Base-by-base conservation (phyloP, 2,329 filamentous ascomycete genomes). In the Plectosphaerella sp. region DNA sequence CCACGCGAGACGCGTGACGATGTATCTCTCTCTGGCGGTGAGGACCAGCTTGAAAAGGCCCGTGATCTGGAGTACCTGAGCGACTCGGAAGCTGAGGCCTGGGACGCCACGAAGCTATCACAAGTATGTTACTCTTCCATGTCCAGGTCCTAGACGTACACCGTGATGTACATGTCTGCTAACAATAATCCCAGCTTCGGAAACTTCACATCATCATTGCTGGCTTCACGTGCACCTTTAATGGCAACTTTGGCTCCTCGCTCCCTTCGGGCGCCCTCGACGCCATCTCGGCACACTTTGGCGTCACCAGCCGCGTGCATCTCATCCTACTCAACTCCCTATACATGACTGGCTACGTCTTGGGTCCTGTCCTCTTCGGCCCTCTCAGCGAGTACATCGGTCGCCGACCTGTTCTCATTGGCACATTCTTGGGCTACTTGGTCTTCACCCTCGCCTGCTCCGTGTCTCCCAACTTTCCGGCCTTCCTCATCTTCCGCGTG, bases 401-500 rank as follows among this genome's bases (percentile, higher is more conserved):
- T 7, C 62, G 67, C 2, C 62, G 65, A 0, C 65, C 66, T 9
- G 65, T 69, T 24, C 56, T 70, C 33, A 58, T 65, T 47, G 61
- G 62, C 12, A 68, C 67, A 5, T 69, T 67, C 39, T 33, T 66
- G 24, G 66, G 66, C 35, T 69, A 68, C 45, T 48, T 67, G 5
- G 36, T 65, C 43, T 68, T 69, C 51, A 67, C 65, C 57, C 54
- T 68, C 3, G 59, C 63, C 37, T 67, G 62, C 43, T 72, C 73
- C 12, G 73, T 67, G 2, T 66, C 73, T 1, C 64, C 74, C 5
- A 75, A 70, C 52, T 76, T 75, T 33, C 52, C 64, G 33, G 71
- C 67, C 0, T 60, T 79, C 10, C 66, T 78, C 43, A 55, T 76
- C 28, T 66, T 78, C 42, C 69, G 76, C 4, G 54, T 69, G 1